These are phyloP conservation scores for Calendula officinalis DNA, from an alignment of 129 eudicot genomes.

Conservation along the genomic window DNA sequence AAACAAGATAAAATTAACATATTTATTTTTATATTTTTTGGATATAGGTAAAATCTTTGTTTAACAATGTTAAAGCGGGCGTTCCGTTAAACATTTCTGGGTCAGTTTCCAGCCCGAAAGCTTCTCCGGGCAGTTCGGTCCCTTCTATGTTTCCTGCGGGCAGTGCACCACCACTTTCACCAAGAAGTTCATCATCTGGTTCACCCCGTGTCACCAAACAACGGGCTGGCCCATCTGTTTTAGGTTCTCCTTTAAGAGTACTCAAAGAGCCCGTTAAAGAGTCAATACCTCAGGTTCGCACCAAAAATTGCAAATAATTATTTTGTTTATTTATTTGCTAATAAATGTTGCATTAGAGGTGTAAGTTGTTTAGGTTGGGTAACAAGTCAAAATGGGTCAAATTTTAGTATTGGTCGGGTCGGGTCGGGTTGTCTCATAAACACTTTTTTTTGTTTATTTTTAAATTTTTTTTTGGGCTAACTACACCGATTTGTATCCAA, in stretches of 20 bases:
- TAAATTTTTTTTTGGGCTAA: too few relatives aligned
- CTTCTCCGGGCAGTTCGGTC: conserved; percentile 50
- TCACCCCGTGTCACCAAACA: conserved; percentile 74
- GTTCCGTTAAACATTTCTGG: conserved; percentile 55
- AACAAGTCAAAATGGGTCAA: too few relatives aligned
- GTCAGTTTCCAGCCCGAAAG: conserved; percentile 52
- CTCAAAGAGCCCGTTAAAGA: conserved; percentile 68
- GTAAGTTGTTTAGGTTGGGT: too few relatives aligned
- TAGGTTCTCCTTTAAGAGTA: conserved; percentile 68
- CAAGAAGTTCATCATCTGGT: conserved; percentile 67
- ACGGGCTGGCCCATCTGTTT: conserved; percentile 63
- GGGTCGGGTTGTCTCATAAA: too few relatives aligned
- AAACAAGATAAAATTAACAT: not conserved
- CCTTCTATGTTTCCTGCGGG: conserved; percentile 93
- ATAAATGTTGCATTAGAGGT: not conserved
- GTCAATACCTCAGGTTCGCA: conserved; percentile 69
- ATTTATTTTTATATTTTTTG: not conserved
- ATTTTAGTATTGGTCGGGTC: too few relatives aligned
- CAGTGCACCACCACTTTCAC: conserved; percentile 87
- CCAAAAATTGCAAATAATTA: conserved; percentile 16
- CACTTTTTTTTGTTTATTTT: too few relatives aligned
- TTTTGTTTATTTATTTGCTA: not conserved
- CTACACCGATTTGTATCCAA: too few relatives aligned
- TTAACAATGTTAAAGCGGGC: conserved; percentile 71
- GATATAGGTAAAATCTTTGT: conserved; percentile 64